Evolutionary conservation across 164 flowering plant species (phyloP), one percentile per base, ranked within the genome.

Genomic region (Macadamia integrifolia): DNA sequence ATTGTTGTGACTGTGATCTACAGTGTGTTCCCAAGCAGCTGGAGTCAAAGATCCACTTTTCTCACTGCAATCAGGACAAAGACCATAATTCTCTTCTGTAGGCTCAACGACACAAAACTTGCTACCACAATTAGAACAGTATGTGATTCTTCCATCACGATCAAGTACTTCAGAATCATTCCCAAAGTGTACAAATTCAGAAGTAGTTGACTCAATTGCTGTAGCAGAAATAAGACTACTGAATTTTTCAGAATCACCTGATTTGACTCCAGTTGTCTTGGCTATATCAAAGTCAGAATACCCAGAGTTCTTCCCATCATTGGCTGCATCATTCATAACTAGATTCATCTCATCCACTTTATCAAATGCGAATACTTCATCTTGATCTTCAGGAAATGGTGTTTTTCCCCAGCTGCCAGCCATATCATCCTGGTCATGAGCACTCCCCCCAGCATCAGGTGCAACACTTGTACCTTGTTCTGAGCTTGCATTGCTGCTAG

Each of bases 401-500:
- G 69, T 52, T 66, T 80, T 83, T 68, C 66, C 80, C 76, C 61
- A 66, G 63, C 80, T 86, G 69, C 74, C 77, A 17, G 67, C 69
- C 60, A 74, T 69, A 61, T 83, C 90, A 69, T 88, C 89, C 62
- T 65, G 94, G 66, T 79, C 80, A 18, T 77, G 90, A 23, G 84
- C 90, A 79, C 80, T 84, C 28, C 82, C 88, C 82, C 87, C 96
- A 43, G 80, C 76, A 72, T 87, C 96, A 76, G 66, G 93, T 60
- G 83, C 86, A 72, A 77, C 71, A 74, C 81, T 80, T 40, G 74
- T 80, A 71, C 85, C 91, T 66, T 64, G 92, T 79, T 87, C 97
- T 70, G 98, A 87, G 77, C 92, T 90, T 59, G 87, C 84, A 81
- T 89, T 88, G 71, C 97, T 92, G 82, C 97, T 87, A 31, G 92